Evolutionary conservation across 345 rosid species (phyloP).

Genomic region (Corymbia maculata): DNA sequence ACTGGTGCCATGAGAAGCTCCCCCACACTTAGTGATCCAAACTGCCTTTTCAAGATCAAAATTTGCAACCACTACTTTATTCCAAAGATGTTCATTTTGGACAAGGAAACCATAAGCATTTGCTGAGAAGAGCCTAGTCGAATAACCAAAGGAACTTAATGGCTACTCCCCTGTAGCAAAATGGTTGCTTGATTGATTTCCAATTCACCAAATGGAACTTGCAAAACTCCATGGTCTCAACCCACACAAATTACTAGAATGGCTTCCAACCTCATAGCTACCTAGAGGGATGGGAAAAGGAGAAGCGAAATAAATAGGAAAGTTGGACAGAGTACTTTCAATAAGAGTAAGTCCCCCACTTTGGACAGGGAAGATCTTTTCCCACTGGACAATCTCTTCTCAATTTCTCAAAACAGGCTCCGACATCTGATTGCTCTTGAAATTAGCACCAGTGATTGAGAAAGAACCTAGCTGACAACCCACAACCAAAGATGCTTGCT

Average conservation of each 20-base stretch:
- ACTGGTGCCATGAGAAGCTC: not conserved
- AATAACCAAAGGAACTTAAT: not conserved
- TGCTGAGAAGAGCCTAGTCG: not conserved
- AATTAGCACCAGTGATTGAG: not conserved
- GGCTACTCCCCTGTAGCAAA: not conserved
- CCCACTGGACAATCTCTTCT: not conserved
- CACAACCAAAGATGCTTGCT: not conserved
- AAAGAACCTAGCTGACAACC: not conserved
- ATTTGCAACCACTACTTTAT: not conserved
- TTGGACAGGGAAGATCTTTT: not conserved
- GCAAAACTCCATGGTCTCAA: not conserved
- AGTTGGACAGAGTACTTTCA: not conserved
- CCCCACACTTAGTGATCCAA: not conserved
- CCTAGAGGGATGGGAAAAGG: not conserved
- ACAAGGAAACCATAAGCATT: not conserved
- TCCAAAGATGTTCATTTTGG: not conserved
- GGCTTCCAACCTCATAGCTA: not conserved
- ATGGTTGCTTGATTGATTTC: not conserved
- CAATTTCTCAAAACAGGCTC: not conserved
- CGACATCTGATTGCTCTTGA: not conserved
- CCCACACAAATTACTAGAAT: not conserved
- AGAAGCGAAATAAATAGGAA: not conserved
- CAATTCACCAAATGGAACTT: not conserved
- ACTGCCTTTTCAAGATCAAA: not conserved
- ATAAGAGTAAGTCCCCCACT: not conserved